Percentiles rank a stretch among this genome's conserved stretches.
These are phyloP conservation scores for Inga laurina DNA, from an alignment of 306 rosid species.

Conservation along the genomic window DNA sequence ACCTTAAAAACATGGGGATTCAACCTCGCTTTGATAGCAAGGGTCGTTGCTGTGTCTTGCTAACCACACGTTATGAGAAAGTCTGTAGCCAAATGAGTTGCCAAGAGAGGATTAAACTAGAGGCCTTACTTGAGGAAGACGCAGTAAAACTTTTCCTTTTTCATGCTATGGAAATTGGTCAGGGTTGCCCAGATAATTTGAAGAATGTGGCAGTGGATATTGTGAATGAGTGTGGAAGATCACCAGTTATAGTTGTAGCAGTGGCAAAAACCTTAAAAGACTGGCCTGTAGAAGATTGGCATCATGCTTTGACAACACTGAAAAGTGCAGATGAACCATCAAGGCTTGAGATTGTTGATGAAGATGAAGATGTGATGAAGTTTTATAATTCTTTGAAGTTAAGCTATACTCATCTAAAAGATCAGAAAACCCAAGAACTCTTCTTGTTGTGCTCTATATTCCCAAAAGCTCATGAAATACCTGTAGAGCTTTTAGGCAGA, in stretches of 20 bases:
- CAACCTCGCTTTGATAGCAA: background rate
- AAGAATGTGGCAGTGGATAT: background rate
- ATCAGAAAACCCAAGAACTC: background rate
- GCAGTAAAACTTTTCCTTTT: slow-evolving; percentile 13
- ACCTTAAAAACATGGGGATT: slow-evolving; percentile 22
- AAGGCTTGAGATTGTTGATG: background rate
- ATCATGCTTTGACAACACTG: background rate
- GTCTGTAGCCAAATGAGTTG: slow-evolving; percentile 18
- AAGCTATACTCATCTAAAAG: slow-evolving; percentile 18
- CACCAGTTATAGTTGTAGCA: background rate
- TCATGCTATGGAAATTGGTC: background rate
- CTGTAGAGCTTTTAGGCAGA: background rate
- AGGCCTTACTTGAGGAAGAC: background rate
- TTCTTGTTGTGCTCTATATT: slow-evolving; percentile 31
- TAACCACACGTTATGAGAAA: background rate
- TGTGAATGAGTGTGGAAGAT: slow-evolving; percentile 27
- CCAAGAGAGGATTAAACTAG: background rate
- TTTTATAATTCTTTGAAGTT: no score
- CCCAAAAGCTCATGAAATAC: slow-evolving; percentile 32
- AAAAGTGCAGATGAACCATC: background rate
- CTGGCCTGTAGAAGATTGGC: background rate
- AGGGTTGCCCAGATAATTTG: background rate
- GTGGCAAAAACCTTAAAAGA: slow-evolving; percentile 14
- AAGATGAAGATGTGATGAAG: no score
- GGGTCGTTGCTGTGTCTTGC: background rate